Base-by-base conservation (phyloP, 768 basidiomycete species). In the Hortiboletus campestris region DNA sequence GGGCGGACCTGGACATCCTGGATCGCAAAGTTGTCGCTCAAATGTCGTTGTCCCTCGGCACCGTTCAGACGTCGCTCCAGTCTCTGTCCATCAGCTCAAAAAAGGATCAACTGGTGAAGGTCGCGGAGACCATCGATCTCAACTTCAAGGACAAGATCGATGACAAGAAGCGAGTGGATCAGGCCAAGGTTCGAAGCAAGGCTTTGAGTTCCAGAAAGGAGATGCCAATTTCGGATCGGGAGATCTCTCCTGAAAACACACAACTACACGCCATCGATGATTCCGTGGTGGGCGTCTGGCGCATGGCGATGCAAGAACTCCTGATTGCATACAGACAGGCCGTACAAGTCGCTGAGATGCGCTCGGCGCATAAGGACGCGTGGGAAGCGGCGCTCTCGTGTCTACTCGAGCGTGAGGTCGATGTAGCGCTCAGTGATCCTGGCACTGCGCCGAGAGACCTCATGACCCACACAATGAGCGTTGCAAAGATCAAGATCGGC, bases 1-100 rank as follows among this genome's bases (percentile, higher is more conserved):
- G 82, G 9, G 84, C 85, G 0, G 75, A 80, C 44, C 70, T 90
- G 44, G 86, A 87, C 57, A 81, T 88, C 8, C 61, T 87, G 51
- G 88, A 88, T 63, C 76, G 77, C 53, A 87, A 88, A 55, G 76
- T 86, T 20, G 80, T 81, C 0, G 74, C 73, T 35, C 71, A 71
- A 19, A 82, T 84, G 80, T 78, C 80, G 0, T 66, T 66, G 19
- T 70, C 73, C 11, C 75, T 85, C n/a, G 59, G 58, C 35, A 56
- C 52, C 2, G 63, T 75, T 11, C 67, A 70, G 9, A 51, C 48
- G 2, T 55, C 62, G 6, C 65, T 80, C 50, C 63, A 66, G 28
- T 46, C 57, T 3, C 51, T 80, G 19, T 53, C 70, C 16, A 56
- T 70, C 51, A 43, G 45, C 3, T 53, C 49, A 0, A 68, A 69